Conservation (phyloP, 768 basidiomycete species). For the Amanita rimosa region DNA sequence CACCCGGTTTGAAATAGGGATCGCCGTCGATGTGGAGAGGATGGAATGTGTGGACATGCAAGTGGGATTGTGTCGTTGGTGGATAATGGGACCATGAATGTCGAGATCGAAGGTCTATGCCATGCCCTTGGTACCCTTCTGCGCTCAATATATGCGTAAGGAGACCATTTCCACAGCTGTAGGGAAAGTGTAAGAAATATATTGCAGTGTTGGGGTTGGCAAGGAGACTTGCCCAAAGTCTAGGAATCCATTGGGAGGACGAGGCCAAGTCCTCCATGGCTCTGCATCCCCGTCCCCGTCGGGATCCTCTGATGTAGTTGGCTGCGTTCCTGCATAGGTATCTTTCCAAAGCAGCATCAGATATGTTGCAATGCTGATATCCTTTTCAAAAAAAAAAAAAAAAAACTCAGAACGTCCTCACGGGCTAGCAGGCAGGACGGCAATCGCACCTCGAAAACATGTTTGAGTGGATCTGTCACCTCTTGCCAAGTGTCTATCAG, state of each 20-base stretch:
- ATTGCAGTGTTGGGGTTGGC: not conserved
- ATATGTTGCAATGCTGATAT: conserved; percentile 91
- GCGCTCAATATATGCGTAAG: conserved; percentile 76
- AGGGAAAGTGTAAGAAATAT: not conserved
- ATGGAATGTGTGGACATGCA: conserved; percentile 65
- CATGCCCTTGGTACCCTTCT: conserved; percentile 79
- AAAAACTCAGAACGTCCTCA: not conserved
- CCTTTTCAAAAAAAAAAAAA: conserved; percentile 30
- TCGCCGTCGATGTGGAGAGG: conserved; percentile 21
- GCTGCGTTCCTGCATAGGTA: conserved; percentile 30
- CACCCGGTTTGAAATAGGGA: conserved; percentile 26
- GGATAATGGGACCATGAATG: conserved; percentile 81
- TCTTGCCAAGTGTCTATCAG: conserved; percentile 70
- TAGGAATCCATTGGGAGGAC: conserved; percentile 76
- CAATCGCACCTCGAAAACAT: conserved; percentile 69
- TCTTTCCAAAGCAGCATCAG: conserved; percentile 87
- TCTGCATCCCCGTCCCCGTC: no score
- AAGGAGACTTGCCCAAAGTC: conserved; percentile 58
- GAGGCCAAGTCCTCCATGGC: conserved; percentile 67
- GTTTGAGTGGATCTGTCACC: conserved; percentile 78
- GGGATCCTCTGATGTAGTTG: not conserved
- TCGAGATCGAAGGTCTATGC: conserved; percentile 80
- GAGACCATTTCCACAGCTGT: conserved; percentile 89
- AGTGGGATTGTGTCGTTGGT: conserved; percentile 37
- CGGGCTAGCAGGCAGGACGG: not conserved